A percentile compares a stretch with the other conserved stretches of the same genome.
These are phyloP conservation scores for Dujonia santamariae DNA, from an alignment of 1,139 yeast species.

Conservation along the genomic window DNA sequence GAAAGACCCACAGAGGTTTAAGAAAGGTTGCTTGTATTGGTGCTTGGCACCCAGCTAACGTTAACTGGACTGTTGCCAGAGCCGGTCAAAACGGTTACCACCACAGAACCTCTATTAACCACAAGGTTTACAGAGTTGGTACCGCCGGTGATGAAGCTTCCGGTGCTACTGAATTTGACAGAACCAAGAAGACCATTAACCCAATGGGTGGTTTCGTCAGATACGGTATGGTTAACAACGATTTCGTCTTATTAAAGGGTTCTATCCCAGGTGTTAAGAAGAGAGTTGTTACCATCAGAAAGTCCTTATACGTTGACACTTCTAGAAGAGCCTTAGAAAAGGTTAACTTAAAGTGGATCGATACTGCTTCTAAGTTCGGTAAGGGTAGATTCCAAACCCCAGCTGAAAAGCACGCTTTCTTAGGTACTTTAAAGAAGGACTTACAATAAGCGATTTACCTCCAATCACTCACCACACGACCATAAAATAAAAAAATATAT, in stretches of 20 bases:
- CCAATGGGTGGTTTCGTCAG: conserved; percentile 99
- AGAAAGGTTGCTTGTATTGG: conserved; percentile 99
- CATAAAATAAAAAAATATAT: neutral
- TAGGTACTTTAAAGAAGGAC: conserved; percentile 99
- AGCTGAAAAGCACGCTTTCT: conserved; percentile 99
- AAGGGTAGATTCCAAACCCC: conserved; percentile 99
- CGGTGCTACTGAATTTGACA: conserved; percentile 98
- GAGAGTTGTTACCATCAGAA: conserved; percentile 99
- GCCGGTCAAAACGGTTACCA: conserved; percentile 99
- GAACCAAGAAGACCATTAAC: conserved; percentile 98
- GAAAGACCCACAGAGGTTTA: conserved; percentile 99
- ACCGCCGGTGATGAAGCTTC: conserved; percentile 89
- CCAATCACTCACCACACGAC: neutral
- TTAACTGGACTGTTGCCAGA: conserved; percentile 99
- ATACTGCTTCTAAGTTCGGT: conserved; percentile 99
- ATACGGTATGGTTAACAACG: conserved; percentile 98
- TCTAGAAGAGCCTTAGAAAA: conserved; percentile 97
- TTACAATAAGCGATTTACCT: conserved; percentile 20
- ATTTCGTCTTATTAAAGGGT: conserved; percentile 96
- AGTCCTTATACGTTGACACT: conserved; percentile 96
- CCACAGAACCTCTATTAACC: conserved; percentile 99
- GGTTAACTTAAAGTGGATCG: conserved; percentile 98
- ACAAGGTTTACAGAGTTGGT: conserved; percentile 99
- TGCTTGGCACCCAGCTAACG: conserved; percentile 99
- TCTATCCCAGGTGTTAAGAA: conserved; percentile 99